A percentile compares a stretch with the other conserved stretches of the same genome.
Evolutionary conservation across 805 yeast species (phyloP).

Genomic region (Yamadazyma philogaea): DNA sequence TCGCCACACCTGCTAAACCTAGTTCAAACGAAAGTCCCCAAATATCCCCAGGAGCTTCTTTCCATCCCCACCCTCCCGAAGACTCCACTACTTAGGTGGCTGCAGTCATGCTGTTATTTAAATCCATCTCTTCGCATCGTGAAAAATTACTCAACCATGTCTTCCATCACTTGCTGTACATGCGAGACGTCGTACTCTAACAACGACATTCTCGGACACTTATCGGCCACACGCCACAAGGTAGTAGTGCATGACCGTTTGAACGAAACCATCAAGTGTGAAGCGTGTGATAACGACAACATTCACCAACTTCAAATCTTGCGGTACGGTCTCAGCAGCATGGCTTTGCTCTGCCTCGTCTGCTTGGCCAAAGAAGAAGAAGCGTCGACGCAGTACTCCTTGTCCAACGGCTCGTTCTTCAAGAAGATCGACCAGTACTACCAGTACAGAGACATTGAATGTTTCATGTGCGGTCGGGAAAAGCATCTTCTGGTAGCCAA

Average conservation of each 20-base stretch:
- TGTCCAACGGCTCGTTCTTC: conserved; percentile 56
- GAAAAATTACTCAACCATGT: conserved; percentile 4
- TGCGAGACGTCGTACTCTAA: conserved; percentile 8
- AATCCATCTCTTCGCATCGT: conserved; percentile 3
- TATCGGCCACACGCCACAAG: conserved; percentile 53
- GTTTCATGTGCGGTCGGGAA: conserved; percentile 45
- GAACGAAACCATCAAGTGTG: conserved; percentile 50
- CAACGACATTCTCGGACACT: conserved; percentile 49
- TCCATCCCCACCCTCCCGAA: no score
- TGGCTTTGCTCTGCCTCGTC: conserved; percentile 45
- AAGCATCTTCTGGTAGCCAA: conserved; percentile 35
- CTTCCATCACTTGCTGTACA: conserved; percentile 12
- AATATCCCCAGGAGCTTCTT: no score
- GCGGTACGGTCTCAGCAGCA: conserved; percentile 54
- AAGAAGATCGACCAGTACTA: conserved; percentile 45
- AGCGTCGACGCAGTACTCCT: conserved; percentile 48
- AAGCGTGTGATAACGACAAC: conserved; percentile 52
- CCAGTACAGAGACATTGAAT: conserved; percentile 49
- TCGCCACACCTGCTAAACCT: no score
- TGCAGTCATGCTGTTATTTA: no score
- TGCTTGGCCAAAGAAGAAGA: conserved; percentile 44
- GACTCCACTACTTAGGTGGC: neutral
- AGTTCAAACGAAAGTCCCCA: no score
- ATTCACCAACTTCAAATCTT: conserved; percentile 51
- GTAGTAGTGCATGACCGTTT: conserved; percentile 31